phyloP scores from a whole-genome alignment of 2,329 filamentous ascomycete genomes.

The Beauveria asiatica region DNA sequence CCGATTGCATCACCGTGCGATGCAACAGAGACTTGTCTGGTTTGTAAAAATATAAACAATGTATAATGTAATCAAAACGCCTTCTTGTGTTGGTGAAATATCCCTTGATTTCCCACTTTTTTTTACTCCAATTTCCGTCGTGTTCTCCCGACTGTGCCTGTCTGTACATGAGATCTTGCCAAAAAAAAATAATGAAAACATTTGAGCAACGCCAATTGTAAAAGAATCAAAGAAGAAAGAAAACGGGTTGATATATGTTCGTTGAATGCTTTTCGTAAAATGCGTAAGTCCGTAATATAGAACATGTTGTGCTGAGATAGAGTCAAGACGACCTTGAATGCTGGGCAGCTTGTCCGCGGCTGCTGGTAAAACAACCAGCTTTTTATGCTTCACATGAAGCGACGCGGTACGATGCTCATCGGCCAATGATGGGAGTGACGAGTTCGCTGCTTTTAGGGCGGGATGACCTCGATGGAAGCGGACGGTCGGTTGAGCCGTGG shows the following conservation, averaged over 20 bases:
- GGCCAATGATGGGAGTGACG: slow-evolving; percentile 49
- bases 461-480: slow-evolving; percentile 49
- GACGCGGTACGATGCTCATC: slow-evolving; percentile 24
- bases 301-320: background rate
- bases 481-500: slow-evolving; percentile 38
- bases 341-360: background rate
- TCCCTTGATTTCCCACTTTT: slow-evolving; percentile 4
- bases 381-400: background rate
- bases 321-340: background rate
- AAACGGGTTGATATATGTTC: slow-evolving; percentile 1
- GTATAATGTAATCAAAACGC: background rate
- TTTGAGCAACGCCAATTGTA: background rate
- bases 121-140: slow-evolving; percentile 4
- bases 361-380: background rate
- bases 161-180: background rate
- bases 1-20: background rate
- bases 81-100: slow-evolving; percentile 1
- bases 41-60: background rate
- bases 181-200: background rate
- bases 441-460: slow-evolving; percentile 56
- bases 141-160: background rate
- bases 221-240: background rate
- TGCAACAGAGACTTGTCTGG: background rate
- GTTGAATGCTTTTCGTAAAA: slow-evolving; percentile 8
- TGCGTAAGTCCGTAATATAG: background rate